Evolutionary conservation across 345 rosid species (phyloP), one percentile per base, ranked within the genome.

Genomic region (Brassica rapa): DNA sequence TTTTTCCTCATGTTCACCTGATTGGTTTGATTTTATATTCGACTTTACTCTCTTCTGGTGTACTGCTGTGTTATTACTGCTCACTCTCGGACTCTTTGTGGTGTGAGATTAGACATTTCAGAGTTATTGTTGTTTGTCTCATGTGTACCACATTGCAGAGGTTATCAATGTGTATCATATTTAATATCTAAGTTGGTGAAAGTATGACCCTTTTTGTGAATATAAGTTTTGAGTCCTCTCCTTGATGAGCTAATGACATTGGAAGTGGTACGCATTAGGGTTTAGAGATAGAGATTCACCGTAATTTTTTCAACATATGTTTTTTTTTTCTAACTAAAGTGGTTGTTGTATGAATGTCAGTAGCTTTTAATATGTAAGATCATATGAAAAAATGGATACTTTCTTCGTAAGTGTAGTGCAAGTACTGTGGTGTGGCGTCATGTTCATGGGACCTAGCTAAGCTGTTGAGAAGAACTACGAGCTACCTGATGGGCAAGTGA

Each of bases 381-480:
- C 72, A 43, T 69, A 49, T 73, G 25, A 39, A 23, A 35, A 21
- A 79, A 67, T 61, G 24, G 74, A 8, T 32, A 68, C 68, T 74
- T 72, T 69, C 75, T 76, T 65, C 77, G 41, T 73, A 77, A 70
- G 72, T 78, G 76, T 66, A 68, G 62, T 73, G 57, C 25, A 79
- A 74, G 83, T 77, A 76, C 68, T 70, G 84, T 75, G 73, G 68
- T 70, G 85, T 80, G 75, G 74, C 79, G 78, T 79, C 78, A 32
- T 68, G 70, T 68, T 79, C 82, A 67, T 79, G 82, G 82, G 82
- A 0, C 82, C 82, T 73, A 79, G 57, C 33, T 30, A 30, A 39
- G 43, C 43, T 39, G 43, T 39, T 35, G 41, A 39, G 43, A 39
- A 8, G 43, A 39, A 8, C 43, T 39, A 8, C 43, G 43, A 39